These are phyloP conservation scores for Microthlaspi erraticum DNA, from an alignment of 345 rosid species.

Conservation along the genomic window DNA sequence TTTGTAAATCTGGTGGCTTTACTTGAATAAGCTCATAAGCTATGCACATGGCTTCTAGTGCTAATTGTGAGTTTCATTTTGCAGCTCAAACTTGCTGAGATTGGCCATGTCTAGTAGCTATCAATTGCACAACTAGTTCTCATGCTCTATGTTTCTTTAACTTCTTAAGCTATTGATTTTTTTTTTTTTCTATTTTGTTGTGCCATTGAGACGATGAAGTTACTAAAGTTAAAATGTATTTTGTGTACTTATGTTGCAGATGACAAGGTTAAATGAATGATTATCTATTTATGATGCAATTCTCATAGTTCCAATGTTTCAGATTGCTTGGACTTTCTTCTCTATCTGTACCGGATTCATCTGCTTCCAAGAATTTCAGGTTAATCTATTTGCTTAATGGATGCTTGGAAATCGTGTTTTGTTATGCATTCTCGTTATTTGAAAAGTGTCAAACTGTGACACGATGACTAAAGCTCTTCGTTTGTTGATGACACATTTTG, in stretches of 20 bases:
- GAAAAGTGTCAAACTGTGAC: too few species aligned
- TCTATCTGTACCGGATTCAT: conserved; percentile 98
- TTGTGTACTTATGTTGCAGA: conserved; percentile 53
- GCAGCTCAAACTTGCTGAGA: conserved; percentile 90
- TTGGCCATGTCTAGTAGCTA: conserved; percentile 90
- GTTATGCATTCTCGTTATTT: too few species aligned
- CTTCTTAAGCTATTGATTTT: conserved; percentile 55
- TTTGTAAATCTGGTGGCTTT: too few species aligned
- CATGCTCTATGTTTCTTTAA: conserved; percentile 89
- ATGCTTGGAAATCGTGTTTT: too few species aligned
- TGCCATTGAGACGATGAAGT: conserved; percentile 18
- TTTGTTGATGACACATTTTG: too few species aligned
- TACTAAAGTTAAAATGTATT: conserved; percentile 17
- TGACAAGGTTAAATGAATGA: conserved; percentile 96
- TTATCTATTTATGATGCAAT: conserved; percentile 90
- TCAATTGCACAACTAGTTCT: conserved; percentile 93
- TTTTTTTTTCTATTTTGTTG: conserved; percentile 25
- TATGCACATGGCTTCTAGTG: too few species aligned
- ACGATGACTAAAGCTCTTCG: too few species aligned
- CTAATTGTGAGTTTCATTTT: too few species aligned
- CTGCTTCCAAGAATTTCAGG: conserved; percentile 99
- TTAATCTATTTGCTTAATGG: too few species aligned
- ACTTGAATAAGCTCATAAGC: too few species aligned
- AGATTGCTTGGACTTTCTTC: too few species aligned
- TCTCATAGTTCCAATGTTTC: conserved; percentile 99